Evolutionary conservation across 768 basidiomycete genomes (phyloP), one percentile per base, ranked within the genome.

Genomic region (Mycena haematopus): DNA sequence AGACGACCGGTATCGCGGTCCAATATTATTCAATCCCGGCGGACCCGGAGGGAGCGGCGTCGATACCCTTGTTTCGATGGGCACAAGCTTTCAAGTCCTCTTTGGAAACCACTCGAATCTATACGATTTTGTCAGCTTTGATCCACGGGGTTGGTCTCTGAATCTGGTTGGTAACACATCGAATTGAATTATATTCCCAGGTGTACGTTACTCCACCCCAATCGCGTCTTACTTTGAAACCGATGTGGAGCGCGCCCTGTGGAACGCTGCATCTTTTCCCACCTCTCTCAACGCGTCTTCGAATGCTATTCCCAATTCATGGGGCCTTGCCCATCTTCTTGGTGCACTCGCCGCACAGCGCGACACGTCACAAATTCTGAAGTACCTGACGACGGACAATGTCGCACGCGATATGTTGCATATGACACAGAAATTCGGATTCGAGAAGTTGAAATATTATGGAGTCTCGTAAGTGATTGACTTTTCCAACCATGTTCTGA

Each of bases 331-430:
- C 13, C 69, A 72, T 58, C 61, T 77, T 46, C 54, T 70, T 13
- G 75, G 76, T 6, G 63, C 69, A 47, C 68, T 79, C 22, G 79
- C 77, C 19, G 68, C 65, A 19, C 72, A 77, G 46, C 69, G 70
- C 21, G 74, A 77, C 33, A 55, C 66, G 11, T 74, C 73, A 4
- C 69, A 40, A 8, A 64, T 69, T 29, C 56, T 77, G 46, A 57
- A 58, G 15, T 74, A 75, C 54, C 73, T 79, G 15, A 78, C 73
- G 49, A 79, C 78, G 13, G 78, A 79, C 35, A 72, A 76, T 56
- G 76, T 75, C 15, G 79, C 77, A 10, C 70, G 73, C 1, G 79
- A 80, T 56, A 79, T 80, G 78, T 53, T 79, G 22, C 56, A 60
- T 3, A 79, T 80, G 50, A 69, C 71, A 3, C 58, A 74, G 44